Evolutionary conservation across 2,329 filamentous ascomycete species (phyloP).

Genomic region (Xylaria hypoxylon): DNA sequence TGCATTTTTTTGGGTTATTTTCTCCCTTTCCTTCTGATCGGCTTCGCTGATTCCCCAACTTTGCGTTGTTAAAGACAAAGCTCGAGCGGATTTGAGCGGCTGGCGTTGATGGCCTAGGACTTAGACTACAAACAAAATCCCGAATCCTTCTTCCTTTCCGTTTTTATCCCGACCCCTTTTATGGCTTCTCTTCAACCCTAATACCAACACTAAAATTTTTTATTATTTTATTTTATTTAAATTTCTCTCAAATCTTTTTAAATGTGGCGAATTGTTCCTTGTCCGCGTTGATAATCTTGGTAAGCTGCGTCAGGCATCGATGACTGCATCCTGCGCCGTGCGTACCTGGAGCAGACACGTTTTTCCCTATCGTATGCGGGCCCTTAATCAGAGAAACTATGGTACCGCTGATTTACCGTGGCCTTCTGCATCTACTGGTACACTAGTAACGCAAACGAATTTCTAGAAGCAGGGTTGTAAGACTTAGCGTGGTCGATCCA

Average conservation of each 20-base stretch:
- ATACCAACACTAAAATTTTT: not conserved
- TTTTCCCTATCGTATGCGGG: conserved; percentile 15
- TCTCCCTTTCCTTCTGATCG: not conserved
- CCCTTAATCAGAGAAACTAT: conserved; percentile 11
- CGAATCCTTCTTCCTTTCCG: conserved; percentile 1
- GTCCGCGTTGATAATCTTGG: conserved; percentile 8
- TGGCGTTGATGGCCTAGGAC: not conserved
- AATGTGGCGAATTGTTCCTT: not conserved
- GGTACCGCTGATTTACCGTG: conserved; percentile 12
- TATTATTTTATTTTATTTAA: not conserved
- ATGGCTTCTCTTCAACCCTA: not conserved
- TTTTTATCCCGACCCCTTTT: conserved; percentile 9
- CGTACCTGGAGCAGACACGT: conserved; percentile 25
- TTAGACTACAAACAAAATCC: not conserved
- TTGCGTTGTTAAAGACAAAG: not conserved
- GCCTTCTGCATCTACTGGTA: conserved; percentile 8
- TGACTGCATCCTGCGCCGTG: conserved; percentile 24
- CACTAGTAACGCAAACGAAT: conserved; percentile 21
- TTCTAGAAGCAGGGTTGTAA: conserved; percentile 28
- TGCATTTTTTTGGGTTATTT: conserved; percentile 8
- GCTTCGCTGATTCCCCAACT: not conserved
- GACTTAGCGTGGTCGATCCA: conserved; percentile 15
- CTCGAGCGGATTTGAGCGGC: conserved; percentile 15
- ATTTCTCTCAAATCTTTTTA: not conserved
- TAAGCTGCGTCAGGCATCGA: conserved; percentile 9